These are phyloP conservation scores for Aspergillus intermedius DNA, from an alignment of 2,329 filamentous ascomycete genomes.

Conservation along the genomic window DNA sequence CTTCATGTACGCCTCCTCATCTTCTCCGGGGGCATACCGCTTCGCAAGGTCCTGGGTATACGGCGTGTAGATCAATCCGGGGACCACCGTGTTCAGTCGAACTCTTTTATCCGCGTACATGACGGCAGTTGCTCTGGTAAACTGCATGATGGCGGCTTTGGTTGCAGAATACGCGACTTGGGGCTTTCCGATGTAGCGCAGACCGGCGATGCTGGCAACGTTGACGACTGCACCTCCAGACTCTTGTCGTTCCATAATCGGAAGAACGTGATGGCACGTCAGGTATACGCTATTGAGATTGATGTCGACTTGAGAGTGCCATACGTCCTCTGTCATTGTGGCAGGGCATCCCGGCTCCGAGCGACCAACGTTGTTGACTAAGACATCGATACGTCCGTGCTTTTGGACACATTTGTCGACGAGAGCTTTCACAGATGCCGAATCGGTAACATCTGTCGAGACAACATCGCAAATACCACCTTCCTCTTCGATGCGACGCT, in stretches of 20 bases:
- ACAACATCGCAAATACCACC: constrained; percentile 36
- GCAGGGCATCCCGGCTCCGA: constrained; percentile 49
- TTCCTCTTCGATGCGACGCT: constrained; percentile 30
- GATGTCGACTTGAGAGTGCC: constrained; percentile 49
- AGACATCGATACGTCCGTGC: constrained; percentile 53
- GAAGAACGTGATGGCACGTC: constrained; percentile 38
- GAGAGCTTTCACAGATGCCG: constrained; percentile 45
- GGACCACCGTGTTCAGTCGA: constrained; percentile 48
- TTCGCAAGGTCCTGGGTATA: constrained; percentile 43
- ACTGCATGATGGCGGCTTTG: constrained; percentile 49
- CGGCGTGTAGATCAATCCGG: constrained; percentile 53
- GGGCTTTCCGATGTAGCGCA: constrained; percentile 48
- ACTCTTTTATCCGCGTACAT: constrained; percentile 36
- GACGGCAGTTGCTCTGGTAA: constrained; percentile 45
- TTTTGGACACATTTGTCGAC: constrained; percentile 48
- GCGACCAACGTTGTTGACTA: constrained; percentile 56
- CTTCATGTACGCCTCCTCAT: constrained; percentile 36
- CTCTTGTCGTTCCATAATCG: constrained; percentile 19
- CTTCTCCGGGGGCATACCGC: constrained; percentile 38
- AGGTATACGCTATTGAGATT: constrained; percentile 54
- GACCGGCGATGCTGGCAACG: constrained; percentile 46
- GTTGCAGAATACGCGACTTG: constrained; percentile 51
- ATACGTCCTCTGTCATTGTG: constrained; percentile 43
- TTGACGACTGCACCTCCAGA: constrained; percentile 41
- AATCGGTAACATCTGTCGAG: constrained; percentile 48